Base-by-base conservation (phyloP, 2,329 filamentous ascomycete genomes). In the Diaporthe humulicola region DNA sequence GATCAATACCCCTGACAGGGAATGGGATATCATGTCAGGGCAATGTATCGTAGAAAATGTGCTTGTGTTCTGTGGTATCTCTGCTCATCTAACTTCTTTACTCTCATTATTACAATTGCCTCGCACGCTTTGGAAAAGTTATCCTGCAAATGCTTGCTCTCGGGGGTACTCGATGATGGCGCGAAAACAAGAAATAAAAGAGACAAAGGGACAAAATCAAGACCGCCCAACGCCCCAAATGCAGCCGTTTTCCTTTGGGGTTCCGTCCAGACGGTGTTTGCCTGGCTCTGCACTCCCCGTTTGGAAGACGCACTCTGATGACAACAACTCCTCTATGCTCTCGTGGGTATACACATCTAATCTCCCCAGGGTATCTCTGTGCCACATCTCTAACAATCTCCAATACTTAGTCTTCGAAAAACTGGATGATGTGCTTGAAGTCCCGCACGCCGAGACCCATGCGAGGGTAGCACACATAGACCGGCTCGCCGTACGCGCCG, bases 401-500 rank as follows among this genome's bases (percentile, higher is more conserved):
- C 15, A 10, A 77, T 14, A 15, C 10, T 71, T 56, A 76, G 17
- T 94, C 94, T 84, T 96, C 94, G 83, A 98, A 97, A 86, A 98
- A 98, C 82, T 93, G 94, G 85, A 98, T 88, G 78, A 98, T 91
- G n/a, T 95, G 95, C 82, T 94, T 91, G 76, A 95, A 91, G 57
- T 95, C 96, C 76, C 92, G 91, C 60, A 96, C 91, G 2, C 95
- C 95, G 38, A 98, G 88, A 10, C 96, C 95, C 80, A 95, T 93
- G 74, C 93, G 92, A 54, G 96, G 96, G 84, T 98, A 98, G 81
- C 94, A 95, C 78, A 98, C 95, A 84, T 95, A 98, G 38, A 96
- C 92, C 64, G 94, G 92, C 80, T 98, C 95, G 76, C 96, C 95
- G 74, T 91, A 87, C 6, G 94, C 94, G 71, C 96, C 96, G 82